Conservation (phyloP, 2,329 filamentous ascomycete species). For the Fusarium protoensiforme region DNA sequence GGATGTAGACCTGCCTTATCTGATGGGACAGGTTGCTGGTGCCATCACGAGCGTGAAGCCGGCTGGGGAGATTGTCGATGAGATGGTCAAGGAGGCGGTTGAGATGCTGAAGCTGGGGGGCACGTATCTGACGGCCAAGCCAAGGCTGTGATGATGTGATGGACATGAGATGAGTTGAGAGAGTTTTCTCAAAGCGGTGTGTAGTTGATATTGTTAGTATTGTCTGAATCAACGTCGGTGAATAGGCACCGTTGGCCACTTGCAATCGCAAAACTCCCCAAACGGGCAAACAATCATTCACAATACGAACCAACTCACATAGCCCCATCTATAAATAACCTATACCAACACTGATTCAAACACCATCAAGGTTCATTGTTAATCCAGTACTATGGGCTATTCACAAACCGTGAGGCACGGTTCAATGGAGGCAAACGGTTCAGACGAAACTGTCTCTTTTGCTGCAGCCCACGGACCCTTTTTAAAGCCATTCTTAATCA, state of each 20-base stretch:
- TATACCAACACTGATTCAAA: not conserved
- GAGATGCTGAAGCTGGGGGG: slow-evolving; percentile 72
- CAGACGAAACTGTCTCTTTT: not conserved
- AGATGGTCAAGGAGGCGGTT: slow-evolving; percentile 86
- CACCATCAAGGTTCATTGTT: not conserved
- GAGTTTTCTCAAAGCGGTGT: not conserved
- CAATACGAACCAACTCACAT: not conserved
- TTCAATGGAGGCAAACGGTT: not conserved
- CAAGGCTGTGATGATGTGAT: slow-evolving; percentile 51
- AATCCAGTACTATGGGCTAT: not conserved
- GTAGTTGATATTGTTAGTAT: not conserved
- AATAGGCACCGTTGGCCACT: too few relatives aligned
- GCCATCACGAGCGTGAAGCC: slow-evolving; percentile 82
- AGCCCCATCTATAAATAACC: not conserved
- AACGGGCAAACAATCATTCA: not conserved
- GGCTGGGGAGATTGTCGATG: slow-evolving; percentile 84
- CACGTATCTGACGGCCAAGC: slow-evolving; percentile 65
- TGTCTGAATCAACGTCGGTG: not conserved
- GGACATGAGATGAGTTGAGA: not conserved
- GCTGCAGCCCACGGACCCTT: not conserved
- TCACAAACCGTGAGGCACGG: not conserved
- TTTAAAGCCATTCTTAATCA: not conserved
- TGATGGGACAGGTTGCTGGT: slow-evolving; percentile 95
- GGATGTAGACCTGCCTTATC: slow-evolving; percentile 85
- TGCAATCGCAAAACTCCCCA: not conserved